Evolutionary conservation across 2,329 filamentous ascomycete species (phyloP).

Genomic region (Arachnomyces sp.): DNA sequence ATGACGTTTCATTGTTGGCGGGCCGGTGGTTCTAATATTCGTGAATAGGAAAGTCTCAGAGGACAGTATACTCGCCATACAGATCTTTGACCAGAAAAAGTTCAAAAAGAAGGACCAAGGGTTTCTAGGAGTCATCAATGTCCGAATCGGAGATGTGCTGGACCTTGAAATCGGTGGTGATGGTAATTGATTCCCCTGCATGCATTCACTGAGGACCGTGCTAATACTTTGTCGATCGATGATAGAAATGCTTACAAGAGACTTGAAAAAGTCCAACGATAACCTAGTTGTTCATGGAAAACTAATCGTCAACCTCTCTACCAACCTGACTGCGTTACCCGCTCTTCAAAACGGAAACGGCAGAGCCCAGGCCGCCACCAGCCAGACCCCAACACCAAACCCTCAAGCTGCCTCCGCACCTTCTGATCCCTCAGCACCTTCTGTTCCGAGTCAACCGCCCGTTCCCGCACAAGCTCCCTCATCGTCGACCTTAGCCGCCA

Average conservation of each 20-base stretch:
- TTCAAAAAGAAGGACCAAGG: conserved; percentile 99
- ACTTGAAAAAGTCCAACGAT: conserved; percentile 96
- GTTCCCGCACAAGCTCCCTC: conserved; percentile 28
- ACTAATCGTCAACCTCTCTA: conserved; percentile 91
- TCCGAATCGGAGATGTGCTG: conserved; percentile 88
- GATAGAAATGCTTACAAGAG: conserved; percentile 88
- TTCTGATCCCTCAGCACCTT: conserved; percentile 17
- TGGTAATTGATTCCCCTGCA: conserved; percentile 52
- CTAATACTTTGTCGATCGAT: conserved; percentile 19
- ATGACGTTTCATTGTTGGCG: conserved; percentile 5
- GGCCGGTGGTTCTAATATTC: conserved; percentile 4
- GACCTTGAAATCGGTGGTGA: conserved; percentile 84
- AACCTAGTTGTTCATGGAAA: conserved; percentile 97
- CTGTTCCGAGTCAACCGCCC: conserved; percentile 22
- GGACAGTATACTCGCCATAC: conserved; percentile 92
- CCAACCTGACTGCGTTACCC: conserved; percentile 70
- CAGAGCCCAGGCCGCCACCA: conserved; percentile 12
- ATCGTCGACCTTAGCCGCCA: conserved; percentile 31
- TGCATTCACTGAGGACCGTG: conserved; percentile 18
- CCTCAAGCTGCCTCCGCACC: conserved; percentile 2
- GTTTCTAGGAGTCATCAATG: conserved; percentile 95
- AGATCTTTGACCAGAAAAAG: conserved; percentile 99
- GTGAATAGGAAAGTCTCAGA: conserved; percentile 70
- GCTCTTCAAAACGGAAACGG: conserved; percentile 37
- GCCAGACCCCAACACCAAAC: conserved; percentile 1